Percentiles rank a stretch among this genome's conserved stretches.
Conservation (phyloP, 352 stramenopile species). For the Pythium dissimile region DNA sequence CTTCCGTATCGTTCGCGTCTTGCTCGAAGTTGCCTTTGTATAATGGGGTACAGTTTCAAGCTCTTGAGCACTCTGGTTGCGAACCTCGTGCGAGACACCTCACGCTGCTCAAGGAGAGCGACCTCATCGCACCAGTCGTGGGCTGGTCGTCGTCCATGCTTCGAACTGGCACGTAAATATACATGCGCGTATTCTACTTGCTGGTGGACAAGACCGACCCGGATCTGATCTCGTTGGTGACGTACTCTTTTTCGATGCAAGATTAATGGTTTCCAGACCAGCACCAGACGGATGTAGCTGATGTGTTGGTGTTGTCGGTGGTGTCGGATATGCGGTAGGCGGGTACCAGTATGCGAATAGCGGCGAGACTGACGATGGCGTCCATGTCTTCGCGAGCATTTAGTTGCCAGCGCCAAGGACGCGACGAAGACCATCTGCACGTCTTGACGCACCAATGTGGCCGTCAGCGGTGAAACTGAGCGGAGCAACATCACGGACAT, state of each 20-base stretch:
- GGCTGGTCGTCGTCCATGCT: conserved; percentile 26
- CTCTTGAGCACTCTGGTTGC: conserved; percentile 18
- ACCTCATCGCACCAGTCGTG: conserved; percentile 37
- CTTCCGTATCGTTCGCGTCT: no score
- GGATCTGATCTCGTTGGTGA: conserved; percentile 13
- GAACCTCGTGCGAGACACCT: conserved; percentile 16
- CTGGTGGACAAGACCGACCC: conserved; percentile 10
- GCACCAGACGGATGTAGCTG: conserved; percentile 2
- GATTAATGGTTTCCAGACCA: conserved; percentile 21
- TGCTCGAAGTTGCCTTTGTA: no score
- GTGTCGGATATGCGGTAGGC: conserved; percentile 15
- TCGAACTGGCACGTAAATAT: background rate
- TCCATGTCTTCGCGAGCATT: conserved; percentile 13
- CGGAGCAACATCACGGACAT: conserved; percentile 17
- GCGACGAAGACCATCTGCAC: conserved; percentile 21
- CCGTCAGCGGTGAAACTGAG: no score
- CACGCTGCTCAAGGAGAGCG: conserved; percentile 23
- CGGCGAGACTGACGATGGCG: background rate
- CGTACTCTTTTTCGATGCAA: conserved; percentile 18
- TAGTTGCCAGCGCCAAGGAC: background rate
- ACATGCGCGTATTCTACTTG: conserved; percentile 22
- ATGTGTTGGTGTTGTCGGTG: conserved; percentile 1
- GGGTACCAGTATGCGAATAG: no score
- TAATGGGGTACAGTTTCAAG: no score
- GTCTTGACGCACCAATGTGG: conserved; percentile 27